Conservation (phyloP, 352 stramenopile species). For the Phytopythium delawarense region DNA sequence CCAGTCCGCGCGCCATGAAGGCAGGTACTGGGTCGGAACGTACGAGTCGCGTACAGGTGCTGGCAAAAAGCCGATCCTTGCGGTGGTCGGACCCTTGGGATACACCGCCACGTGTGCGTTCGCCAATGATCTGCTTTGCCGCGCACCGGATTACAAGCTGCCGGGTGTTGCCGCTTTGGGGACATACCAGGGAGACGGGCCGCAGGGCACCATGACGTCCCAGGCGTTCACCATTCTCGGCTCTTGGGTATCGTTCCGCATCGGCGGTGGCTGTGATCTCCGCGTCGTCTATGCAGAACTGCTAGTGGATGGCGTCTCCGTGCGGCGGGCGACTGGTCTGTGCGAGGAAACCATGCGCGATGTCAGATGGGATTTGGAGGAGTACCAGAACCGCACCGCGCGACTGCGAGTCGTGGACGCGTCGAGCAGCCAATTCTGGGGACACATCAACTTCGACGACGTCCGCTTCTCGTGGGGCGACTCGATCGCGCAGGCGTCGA, state of each 20-base stretch:
- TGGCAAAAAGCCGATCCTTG: conserved; percentile 42
- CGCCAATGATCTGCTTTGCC: conserved; percentile 61
- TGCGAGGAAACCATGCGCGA: conserved; percentile 90
- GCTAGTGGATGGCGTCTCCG: conserved; percentile 89
- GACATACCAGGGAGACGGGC: conserved; percentile 85
- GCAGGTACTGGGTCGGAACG: conserved; percentile 94
- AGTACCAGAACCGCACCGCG: conserved; percentile 75
- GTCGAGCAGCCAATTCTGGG: conserved; percentile 82
- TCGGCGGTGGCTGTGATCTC: conserved; percentile 94
- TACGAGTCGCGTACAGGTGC: conserved; percentile 87
- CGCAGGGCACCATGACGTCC: conserved; percentile 91
- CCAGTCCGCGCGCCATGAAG: conserved; percentile 58
- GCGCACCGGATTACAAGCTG: conserved; percentile 67
- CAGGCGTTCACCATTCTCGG: conserved; percentile 92
- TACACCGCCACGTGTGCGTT: conserved; percentile 59
- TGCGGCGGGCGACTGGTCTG: conserved; percentile 81
- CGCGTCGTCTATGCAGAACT: conserved; percentile 92
- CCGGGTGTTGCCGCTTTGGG: conserved; percentile 62
- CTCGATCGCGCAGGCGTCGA: conserved; percentile 46
- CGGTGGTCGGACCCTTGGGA: conserved; percentile 8
- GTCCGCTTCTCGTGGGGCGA: conserved; percentile 90
- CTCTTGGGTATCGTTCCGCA: conserved; percentile 88
- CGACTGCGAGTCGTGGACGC: conserved; percentile 94
- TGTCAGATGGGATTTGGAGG: conserved; percentile 86
- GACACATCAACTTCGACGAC: conserved; percentile 97